Conservation (phyloP, 495 filamentous ascomycete species). For the Darksidea phi region DNA sequence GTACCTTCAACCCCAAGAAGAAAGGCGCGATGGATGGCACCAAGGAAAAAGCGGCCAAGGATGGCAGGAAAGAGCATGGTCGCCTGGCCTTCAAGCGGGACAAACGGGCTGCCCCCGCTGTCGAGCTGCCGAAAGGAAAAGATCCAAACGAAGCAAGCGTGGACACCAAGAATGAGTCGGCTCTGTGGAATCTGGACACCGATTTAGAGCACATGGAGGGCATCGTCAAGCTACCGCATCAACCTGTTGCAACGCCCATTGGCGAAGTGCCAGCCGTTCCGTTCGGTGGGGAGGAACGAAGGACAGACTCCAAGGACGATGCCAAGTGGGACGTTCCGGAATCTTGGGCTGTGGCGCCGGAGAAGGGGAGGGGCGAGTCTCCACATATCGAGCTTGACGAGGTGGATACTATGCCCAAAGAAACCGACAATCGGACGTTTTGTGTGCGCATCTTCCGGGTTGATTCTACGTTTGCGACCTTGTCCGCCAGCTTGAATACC, state of each 20-base stretch:
- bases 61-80: slow-evolving; percentile 30
- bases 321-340: slow-evolving; percentile 83
- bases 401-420: slow-evolving; percentile 53
- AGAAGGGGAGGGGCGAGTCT: slow-evolving; percentile 59
- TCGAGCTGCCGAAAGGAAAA: slow-evolving; percentile 32
- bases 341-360: slow-evolving; percentile 79
- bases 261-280: slow-evolving; percentile 53
- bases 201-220: slow-evolving; percentile 81
- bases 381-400: slow-evolving; percentile 62
- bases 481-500: slow-evolving; percentile 75
- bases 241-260: slow-evolving; percentile 61
- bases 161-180: slow-evolving; percentile 24
- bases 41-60: not conserved
- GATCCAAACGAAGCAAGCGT: slow-evolving; percentile 40
- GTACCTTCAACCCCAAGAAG: slow-evolving; percentile 20
- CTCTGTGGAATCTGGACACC: slow-evolving; percentile 73
- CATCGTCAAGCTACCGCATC: slow-evolving; percentile 64
- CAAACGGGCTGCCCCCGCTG: slow-evolving; percentile 15
- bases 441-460: slow-evolving; percentile 94
- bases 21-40: slow-evolving; percentile 5
- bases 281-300: slow-evolving; percentile 49
- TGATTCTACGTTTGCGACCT: slow-evolving; percentile 89
- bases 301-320: slow-evolving; percentile 36
- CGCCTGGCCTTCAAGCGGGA: slow-evolving; percentile 27
- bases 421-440: slow-evolving; percentile 70